Evolutionary conservation across 2,329 filamentous ascomycete genomes (phyloP).

Genomic region (Cordyceps fumosorosea): DNA sequence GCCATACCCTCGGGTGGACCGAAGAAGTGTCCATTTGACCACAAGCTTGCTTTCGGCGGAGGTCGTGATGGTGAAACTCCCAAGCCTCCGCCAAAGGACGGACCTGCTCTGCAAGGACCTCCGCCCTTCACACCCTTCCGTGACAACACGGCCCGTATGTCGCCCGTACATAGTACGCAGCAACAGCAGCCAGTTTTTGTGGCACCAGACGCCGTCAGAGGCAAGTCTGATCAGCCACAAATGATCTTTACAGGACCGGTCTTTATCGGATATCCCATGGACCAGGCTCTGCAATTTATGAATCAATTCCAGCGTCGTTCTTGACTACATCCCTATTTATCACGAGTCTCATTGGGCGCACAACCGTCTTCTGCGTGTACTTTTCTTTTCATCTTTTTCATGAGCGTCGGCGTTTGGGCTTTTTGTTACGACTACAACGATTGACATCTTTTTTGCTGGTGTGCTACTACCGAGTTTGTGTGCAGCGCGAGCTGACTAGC

Average conservation of each 20-base stretch:
- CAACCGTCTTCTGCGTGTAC: conserved; percentile 8
- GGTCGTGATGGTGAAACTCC: conserved; percentile 11
- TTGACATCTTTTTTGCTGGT: not conserved
- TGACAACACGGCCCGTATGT: conserved; percentile 12
- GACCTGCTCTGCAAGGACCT: conserved; percentile 14
- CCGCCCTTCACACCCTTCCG: conserved; percentile 19
- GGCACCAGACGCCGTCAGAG: conserved; percentile 34
- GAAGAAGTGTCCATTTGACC: conserved; percentile 55
- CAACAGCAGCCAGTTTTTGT: conserved; percentile 45
- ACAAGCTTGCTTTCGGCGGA: conserved; percentile 36
- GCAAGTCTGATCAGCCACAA: conserved; percentile 41
- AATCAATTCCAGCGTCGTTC: conserved; percentile 43
- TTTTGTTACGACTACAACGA: not conserved
- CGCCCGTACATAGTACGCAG: conserved; percentile 16
- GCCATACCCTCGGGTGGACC: conserved; percentile 18
- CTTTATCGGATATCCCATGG: conserved; percentile 84
- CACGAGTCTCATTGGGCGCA: conserved; percentile 15
- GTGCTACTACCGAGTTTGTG: not conserved
- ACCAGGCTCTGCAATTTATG: conserved; percentile 73
- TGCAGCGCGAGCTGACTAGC: not conserved
- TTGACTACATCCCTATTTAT: conserved; percentile 10
- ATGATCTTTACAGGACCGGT: conserved; percentile 91
- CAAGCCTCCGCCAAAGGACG: conserved; percentile 14
- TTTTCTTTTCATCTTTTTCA: conserved; percentile 15
- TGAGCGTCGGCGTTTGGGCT: conserved; percentile 26